These are phyloP conservation scores for Dactylellina sp. DNA, from an alignment of 2,329 filamentous ascomycete species.

Conservation along the genomic window DNA sequence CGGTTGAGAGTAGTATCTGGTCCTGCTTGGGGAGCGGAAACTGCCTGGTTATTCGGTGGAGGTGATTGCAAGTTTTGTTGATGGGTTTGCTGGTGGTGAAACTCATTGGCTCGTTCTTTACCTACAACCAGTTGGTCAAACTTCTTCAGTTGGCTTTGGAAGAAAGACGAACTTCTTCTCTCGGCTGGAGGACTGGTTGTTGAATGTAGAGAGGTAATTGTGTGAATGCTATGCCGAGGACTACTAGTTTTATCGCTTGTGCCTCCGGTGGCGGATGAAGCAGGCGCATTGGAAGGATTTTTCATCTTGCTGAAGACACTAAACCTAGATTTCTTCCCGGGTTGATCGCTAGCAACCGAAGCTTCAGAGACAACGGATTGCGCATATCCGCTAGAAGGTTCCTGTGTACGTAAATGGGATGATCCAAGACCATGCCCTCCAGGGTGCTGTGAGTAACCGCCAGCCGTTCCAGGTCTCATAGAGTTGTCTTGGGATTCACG, in stretches of 20 bases:
- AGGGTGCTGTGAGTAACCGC: conserved; percentile 13
- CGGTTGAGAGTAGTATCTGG: conserved; percentile 42
- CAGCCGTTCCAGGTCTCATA: conserved; percentile 7
- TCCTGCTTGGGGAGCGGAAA: not conserved
- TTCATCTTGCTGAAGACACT: conserved; percentile 40
- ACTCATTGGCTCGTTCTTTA: conserved; percentile 49
- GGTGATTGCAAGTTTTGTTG: conserved; percentile 10
- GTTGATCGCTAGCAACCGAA: conserved; percentile 33
- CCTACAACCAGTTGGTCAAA: conserved; percentile 47
- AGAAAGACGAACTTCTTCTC: conserved; percentile 46
- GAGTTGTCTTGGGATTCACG: conserved; percentile 27
- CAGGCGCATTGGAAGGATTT: conserved; percentile 13
- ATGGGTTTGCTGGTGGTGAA: conserved; percentile 33
- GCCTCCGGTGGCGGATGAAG: conserved; percentile 15
- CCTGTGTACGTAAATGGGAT: conserved; percentile 33
- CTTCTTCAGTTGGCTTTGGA: conserved; percentile 42
- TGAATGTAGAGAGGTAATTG: conserved; percentile 42
- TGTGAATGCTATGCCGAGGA: conserved; percentile 46
- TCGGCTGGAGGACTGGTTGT: conserved; percentile 13
- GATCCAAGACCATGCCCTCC: conserved; percentile 21
- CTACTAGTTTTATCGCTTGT: conserved; percentile 30
- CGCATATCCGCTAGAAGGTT: conserved; percentile 41
- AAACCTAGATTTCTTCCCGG: conserved; percentile 43
- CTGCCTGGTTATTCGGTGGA: conserved; percentile 18
- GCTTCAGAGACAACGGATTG: conserved; percentile 42